These are phyloP conservation scores for Fomitopsis pinicola DNA, from an alignment of 1,284 basidiomycete genomes.

Conservation along the genomic window DNA sequence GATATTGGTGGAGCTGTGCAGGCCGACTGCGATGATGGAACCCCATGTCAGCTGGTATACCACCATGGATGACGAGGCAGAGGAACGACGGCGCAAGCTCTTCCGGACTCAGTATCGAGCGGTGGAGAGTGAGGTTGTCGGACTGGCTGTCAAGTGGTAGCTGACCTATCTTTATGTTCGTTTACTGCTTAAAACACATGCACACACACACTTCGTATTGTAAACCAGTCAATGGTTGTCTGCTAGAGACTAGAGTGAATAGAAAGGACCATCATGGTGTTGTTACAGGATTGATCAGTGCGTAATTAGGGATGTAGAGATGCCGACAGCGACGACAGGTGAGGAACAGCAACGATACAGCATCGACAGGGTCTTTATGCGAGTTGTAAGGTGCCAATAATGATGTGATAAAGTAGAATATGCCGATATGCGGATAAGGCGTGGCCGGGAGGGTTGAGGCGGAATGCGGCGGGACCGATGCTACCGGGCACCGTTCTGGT, in stretches of 20 bases:
- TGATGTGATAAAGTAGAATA: slow-evolving; percentile 2
- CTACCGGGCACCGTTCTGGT: slow-evolving; percentile 15
- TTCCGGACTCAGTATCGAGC: slow-evolving; percentile 83
- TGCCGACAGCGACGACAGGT: slow-evolving; percentile 6
- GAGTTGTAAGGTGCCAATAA: slow-evolving; percentile 3
- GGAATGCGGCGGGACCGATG: neutral
- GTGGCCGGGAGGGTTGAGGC: neutral
- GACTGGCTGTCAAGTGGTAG: slow-evolving; percentile 34
- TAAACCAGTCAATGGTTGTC: neutral
- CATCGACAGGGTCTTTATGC: slow-evolving; percentile 5
- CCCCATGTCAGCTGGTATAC: slow-evolving; percentile 22
- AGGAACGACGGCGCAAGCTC: slow-evolving; percentile 38
- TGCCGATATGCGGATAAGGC: neutral
- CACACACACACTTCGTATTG: neutral
- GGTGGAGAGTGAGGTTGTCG: slow-evolving; percentile 79
- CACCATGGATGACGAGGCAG: slow-evolving; percentile 37
- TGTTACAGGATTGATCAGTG: neutral
- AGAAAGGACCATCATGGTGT: neutral
- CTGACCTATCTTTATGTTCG: neutral
- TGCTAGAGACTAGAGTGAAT: neutral
- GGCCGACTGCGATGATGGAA: slow-evolving; percentile 3
- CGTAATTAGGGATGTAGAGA: neutral
- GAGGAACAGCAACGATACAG: slow-evolving; percentile 11
- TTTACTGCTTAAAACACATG: neutral
- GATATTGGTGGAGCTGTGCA: slow-evolving; percentile 40